Percentiles rank a stretch among this genome's conserved stretches.
phyloP scores from a whole-genome alignment of 805 yeast species.

The Metschnikowia aberdeeniae region DNA sequence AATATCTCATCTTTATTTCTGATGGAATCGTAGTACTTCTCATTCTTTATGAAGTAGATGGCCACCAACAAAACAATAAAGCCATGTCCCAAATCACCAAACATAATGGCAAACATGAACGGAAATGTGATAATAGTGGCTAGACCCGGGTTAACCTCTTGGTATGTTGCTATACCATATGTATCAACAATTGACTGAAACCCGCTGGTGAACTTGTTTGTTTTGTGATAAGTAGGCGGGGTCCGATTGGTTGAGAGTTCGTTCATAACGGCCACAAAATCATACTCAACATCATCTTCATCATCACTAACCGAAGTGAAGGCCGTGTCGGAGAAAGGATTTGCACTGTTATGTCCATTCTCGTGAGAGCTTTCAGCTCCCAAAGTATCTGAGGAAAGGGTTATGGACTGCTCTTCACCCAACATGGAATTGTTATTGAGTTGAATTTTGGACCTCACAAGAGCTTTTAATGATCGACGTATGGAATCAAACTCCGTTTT shows the following conservation, averaged over 20 bases:
- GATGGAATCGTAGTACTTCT: constrained; percentile 47
- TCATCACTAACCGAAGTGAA: constrained; percentile 14
- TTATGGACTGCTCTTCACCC: constrained; percentile 10
- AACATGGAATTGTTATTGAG: constrained; percentile 4
- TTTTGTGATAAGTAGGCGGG: constrained; percentile 69
- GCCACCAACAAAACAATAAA: constrained; percentile 57
- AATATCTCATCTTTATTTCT: constrained; percentile 65
- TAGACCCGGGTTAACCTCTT: constrained; percentile 72
- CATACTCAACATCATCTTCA: constrained; percentile 16
- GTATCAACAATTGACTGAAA: constrained; percentile 72
- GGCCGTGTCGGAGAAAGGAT: constrained; percentile 5
- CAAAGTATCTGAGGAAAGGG: constrained; percentile 16
- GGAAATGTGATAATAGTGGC: constrained; percentile 76
- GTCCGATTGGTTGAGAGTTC: constrained; percentile 59
- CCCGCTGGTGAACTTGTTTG: constrained; percentile 65
- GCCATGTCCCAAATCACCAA: constrained; percentile 83
- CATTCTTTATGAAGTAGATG: constrained; percentile 49
- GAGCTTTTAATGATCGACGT: constrained; percentile 37
- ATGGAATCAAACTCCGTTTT: constrained; percentile 41
- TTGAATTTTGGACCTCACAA: constrained; percentile 35
- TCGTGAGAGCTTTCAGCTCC: constrained; percentile 8
- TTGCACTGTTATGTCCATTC: constrained; percentile 3
- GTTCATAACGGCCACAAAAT: constrained; percentile 43
- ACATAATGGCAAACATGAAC: constrained; percentile 80
- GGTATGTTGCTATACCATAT: constrained; percentile 73